These are phyloP conservation scores for Phlyctochytrium arcticum DNA, from an alignment of 192 early-diverging fungal species.

Conservation along the genomic window DNA sequence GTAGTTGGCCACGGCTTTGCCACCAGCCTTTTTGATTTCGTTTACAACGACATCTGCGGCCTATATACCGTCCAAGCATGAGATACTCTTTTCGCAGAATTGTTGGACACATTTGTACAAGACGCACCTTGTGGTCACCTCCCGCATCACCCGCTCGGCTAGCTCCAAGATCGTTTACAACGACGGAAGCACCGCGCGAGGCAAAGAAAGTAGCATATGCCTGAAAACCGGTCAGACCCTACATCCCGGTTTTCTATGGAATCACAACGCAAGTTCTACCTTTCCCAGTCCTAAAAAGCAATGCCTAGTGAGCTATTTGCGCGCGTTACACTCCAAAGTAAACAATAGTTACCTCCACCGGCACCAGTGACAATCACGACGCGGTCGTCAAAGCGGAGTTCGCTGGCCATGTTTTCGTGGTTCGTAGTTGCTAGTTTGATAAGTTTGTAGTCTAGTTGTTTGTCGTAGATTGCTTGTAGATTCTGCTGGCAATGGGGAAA, in stretches of 20 bases:
- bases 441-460: too few species aligned
- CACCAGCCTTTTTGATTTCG: slow-evolving; percentile 85
- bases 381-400: slow-evolving; percentile 45
- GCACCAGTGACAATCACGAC: slow-evolving; percentile 96
- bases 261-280: too few species aligned
- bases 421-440: too few species aligned
- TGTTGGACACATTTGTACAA: neutral
- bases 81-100: neutral
- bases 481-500: too few species aligned
- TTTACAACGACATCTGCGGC: slow-evolving; percentile 94
- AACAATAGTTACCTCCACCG: slow-evolving; percentile 69
- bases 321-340: neutral
- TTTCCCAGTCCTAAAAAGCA: slow-evolving; percentile 42
- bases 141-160: slow-evolving; percentile 73
- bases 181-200: slow-evolving; percentile 82
- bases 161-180: slow-evolving; percentile 93
- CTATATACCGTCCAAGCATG: slow-evolving; percentile 6
- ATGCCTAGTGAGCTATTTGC: neutral
- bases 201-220: slow-evolving; percentile 92
- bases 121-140: slow-evolving; percentile 46
- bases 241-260: too few species aligned
- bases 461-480: too few species aligned
- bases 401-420: too few species aligned
- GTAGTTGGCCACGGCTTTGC: slow-evolving; percentile 94
- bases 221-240: slow-evolving; percentile 19